Base-by-base conservation (phyloP, 2,329 filamentous ascomycete genomes). In the Ophiostoma tasmaniense region DNA sequence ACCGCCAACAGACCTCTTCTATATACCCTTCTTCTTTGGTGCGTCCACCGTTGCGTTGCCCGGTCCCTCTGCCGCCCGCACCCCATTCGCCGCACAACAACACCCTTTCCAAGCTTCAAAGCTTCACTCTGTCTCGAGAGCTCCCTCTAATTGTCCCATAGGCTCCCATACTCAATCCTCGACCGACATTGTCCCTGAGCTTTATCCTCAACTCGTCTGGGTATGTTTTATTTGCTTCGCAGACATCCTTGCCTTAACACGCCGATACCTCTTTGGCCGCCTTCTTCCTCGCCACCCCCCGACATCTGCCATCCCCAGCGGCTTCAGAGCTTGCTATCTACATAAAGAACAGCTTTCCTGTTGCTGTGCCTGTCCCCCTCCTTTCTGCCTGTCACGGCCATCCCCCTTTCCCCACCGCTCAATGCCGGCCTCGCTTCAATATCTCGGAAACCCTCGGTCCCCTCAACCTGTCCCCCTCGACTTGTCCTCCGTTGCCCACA, bases 351-450 rank as follows among this genome's bases (percentile, higher is more conserved):
- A 55, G 50, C 50, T 55, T 22, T 10, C n/a, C 22, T 55, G 50
- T n/a, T n/a, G 42, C 17, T 45, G 25, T 25, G n/a, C 50, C 5
- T 55, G 50, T 17, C 50, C n/a, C n/a, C 22, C 50, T 25, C n/a
- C 50, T 55, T 55, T 22, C 50, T 28, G 14, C 10, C 50, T 28
- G 14, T 62, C 30, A 37, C 25, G 61, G 39, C 61, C 22, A 52
- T 68, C 61, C 59, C 39, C 61, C 67, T 66, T 68, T 61, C 17
- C 30, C 25, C 20, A 42, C 42, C 17, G 52, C 37, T 52, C 39
- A 30, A 59, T 66, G 67, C 62, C 50, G 50, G 50, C 50, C 50
- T 55, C 50, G 50, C 50, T 55, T 55, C 14, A 22, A 25, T 55
- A 22, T 55, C 50, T 55, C 50, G 50, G 50, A 22, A 55, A 25